Percentiles rank a stretch among this genome's conserved stretches.
Conservation (phyloP, 345 rosid species). For the Euclidium syriacum region DNA sequence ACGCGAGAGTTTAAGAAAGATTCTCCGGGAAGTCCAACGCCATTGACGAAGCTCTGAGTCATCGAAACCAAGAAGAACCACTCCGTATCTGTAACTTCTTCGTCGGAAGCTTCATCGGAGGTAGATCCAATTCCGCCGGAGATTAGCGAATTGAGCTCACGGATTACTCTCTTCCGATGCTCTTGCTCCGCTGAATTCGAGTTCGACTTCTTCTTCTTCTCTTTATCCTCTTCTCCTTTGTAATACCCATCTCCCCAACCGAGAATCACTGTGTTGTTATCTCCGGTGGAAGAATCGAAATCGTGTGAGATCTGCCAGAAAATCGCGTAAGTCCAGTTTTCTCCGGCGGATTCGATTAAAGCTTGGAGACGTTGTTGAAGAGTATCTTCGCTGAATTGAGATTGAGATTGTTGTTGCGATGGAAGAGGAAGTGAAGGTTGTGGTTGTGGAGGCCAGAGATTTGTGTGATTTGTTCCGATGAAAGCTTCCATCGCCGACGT, state of each 20-base stretch:
- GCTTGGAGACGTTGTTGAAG: conserved; percentile 94
- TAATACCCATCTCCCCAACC: conserved; percentile 99
- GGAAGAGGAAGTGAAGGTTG: conserved; percentile 30
- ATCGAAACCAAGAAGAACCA: conserved; percentile 96
- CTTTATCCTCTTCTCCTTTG: conserved; percentile 81
- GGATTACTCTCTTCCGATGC: conserved; percentile 78
- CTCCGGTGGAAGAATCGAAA: conserved; percentile 39
- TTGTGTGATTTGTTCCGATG: conserved; percentile 65
- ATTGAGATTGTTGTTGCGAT: conserved; percentile 16
- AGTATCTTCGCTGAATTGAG: conserved; percentile 64
- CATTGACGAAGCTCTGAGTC: conserved; percentile 88
- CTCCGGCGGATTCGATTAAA: conserved; percentile 68
- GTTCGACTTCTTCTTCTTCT: conserved; percentile 35
- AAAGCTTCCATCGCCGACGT: conserved; percentile 92
- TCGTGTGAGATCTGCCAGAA: conserved; percentile 94
- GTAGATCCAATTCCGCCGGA: conserved; percentile 50
- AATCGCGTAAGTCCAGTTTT: conserved; percentile 91
- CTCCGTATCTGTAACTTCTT: conserved; percentile 95
- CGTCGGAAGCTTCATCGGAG: conserved; percentile 57
- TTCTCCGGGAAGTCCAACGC: conserved; percentile 74
- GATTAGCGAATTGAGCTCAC: conserved; percentile 86
- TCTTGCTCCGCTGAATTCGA: conserved; percentile 61
- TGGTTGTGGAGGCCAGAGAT: conserved; percentile 61
- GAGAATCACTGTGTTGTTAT: conserved; percentile 43
- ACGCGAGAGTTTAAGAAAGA: conserved; percentile 51